Evolutionary conservation across 2,329 filamentous ascomycete genomes (phyloP).

Genomic region (Diaporthe citriasiana): DNA sequence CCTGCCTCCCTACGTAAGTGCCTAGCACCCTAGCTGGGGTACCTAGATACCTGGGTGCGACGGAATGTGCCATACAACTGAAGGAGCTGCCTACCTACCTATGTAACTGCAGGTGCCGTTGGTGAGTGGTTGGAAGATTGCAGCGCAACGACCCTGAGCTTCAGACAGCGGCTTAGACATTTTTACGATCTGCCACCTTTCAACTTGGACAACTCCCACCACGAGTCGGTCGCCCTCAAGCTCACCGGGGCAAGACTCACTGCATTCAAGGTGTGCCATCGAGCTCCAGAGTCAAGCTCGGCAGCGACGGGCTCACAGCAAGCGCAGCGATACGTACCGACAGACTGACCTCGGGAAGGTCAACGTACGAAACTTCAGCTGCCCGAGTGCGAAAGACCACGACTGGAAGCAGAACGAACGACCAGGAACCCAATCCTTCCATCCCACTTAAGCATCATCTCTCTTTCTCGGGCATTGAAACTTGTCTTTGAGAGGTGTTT

Average conservation of each 20-base stretch:
- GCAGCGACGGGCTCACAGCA: constrained; percentile 12
- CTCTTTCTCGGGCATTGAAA: neutral
- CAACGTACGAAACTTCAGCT: constrained; percentile 26
- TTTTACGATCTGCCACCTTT: constrained; percentile 15
- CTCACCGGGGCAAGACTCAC: constrained; percentile 20
- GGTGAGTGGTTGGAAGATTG: constrained; percentile 26
- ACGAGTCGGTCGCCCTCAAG: constrained; percentile 16
- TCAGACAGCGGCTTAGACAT: constrained; percentile 26
- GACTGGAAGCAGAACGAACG: neutral
- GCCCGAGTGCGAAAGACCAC: neutral
- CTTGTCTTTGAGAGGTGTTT: neutral
- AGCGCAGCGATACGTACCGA: constrained; percentile 26
- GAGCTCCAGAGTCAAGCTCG: constrained; percentile 19
- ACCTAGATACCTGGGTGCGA: neutral
- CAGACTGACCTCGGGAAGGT: neutral
- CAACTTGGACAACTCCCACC: constrained; percentile 12
- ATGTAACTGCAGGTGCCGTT: constrained; percentile 24
- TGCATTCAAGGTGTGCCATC: constrained; percentile 15
- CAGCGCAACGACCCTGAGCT: constrained; percentile 25
- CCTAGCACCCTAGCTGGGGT: neutral
- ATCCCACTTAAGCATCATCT: neutral
- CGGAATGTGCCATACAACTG: neutral
- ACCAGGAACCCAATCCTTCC: neutral
- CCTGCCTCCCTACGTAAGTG: constrained; percentile 22
- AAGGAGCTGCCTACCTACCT: constrained; percentile 22